Percentiles rank a stretch among this genome's conserved stretches.
Evolutionary conservation across 2,329 filamentous ascomycete species (phyloP).

Genomic region (Fusarium hostae): DNA sequence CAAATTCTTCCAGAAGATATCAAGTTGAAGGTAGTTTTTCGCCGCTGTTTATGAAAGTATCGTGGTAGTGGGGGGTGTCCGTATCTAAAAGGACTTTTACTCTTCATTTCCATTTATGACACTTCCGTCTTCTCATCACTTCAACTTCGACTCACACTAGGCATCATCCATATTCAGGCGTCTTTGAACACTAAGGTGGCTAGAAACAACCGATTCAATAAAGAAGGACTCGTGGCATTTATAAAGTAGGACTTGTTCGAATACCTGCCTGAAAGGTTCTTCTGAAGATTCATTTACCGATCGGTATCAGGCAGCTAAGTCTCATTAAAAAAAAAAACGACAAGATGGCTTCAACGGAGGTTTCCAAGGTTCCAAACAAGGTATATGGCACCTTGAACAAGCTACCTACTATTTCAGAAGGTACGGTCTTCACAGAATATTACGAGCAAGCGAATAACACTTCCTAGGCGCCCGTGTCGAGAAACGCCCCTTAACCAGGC

Average conservation of each 20-base stretch:
- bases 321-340: background rate
- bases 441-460: background rate
- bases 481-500: slow-evolving; percentile 59
- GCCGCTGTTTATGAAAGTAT: background rate
- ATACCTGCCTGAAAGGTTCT: background rate
- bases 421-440: slow-evolving; percentile 24
- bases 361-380: slow-evolving; percentile 16
- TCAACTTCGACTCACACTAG: background rate
- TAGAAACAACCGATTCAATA: background rate
- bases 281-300: slow-evolving; percentile 18
- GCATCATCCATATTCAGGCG: background rate
- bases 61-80: slow-evolving; percentile 11
- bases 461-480: slow-evolving; percentile 59
- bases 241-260: background rate
- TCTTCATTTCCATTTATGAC: background rate
- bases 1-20: background rate
- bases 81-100: slow-evolving; percentile 11
- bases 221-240: background rate
- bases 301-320: slow-evolving; percentile 24
- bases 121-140: background rate
- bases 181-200: background rate
- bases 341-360: slow-evolving; percentile 40
- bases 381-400: slow-evolving; percentile 47
- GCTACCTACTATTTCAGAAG: slow-evolving; percentile 50
- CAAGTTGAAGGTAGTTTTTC: background rate